phyloP scores from a whole-genome alignment of 1,284 basidiomycete genomes.

The Limonomyces culmigenus region DNA sequence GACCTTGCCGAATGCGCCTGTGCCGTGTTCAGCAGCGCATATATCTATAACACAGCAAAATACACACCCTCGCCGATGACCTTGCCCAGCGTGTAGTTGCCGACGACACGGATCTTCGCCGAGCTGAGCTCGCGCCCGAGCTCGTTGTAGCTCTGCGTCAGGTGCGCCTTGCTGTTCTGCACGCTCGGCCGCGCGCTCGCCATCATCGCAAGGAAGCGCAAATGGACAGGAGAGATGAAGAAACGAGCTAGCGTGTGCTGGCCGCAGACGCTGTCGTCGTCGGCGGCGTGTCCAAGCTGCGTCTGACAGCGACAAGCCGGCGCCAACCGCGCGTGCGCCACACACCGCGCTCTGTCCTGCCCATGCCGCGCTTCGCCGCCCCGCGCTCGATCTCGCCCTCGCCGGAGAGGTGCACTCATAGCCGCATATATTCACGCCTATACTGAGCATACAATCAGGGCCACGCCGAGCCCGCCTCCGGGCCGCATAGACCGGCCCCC shows the following conservation, averaged over 20 bases:
- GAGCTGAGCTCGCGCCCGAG: constrained; percentile 89
- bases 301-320: too few relatives aligned
- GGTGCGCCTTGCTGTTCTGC: constrained; percentile 71
- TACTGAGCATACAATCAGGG: too few relatives aligned
- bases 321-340: too few relatives aligned
- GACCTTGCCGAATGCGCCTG: constrained; percentile 87
- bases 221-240: constrained; percentile 4
- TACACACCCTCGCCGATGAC: constrained; percentile 87
- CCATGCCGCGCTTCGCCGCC: too few relatives aligned
- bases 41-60: background rate
- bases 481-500: too few relatives aligned
- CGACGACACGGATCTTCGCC: constrained; percentile 77
- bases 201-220: constrained; percentile 24
- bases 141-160: constrained; percentile 92
- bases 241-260: background rate
- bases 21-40: constrained; percentile 1
- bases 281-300: too few relatives aligned
- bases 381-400: too few relatives aligned
- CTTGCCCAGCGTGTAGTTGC: constrained; percentile 90
- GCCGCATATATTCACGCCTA: too few relatives aligned
- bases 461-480: too few relatives aligned
- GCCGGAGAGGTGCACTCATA: too few relatives aligned
- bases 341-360: too few relatives aligned
- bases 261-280: too few relatives aligned
- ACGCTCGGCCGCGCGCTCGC: constrained; percentile 37